phyloP scores from a whole-genome alignment of 73 alveolate species.

The Paraurostyla sp. region DNA sequence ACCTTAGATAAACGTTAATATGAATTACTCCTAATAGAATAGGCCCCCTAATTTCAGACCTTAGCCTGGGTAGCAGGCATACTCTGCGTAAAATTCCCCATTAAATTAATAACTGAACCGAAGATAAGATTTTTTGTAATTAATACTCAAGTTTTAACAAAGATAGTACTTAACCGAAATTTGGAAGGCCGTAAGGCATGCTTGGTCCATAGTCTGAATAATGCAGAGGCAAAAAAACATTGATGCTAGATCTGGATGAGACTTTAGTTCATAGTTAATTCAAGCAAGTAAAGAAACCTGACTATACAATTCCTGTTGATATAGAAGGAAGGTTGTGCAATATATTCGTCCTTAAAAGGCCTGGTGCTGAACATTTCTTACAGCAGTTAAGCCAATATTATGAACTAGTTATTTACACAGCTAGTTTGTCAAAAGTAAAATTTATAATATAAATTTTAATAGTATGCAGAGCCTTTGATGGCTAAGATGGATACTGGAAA shows the following conservation, averaged over 20 bases:
- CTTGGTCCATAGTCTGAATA: conserved; percentile 55
- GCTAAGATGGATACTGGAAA: conserved; percentile 83
- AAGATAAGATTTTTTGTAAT: conserved; percentile 38
- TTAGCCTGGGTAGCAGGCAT: too few species aligned
- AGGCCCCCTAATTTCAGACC: background rate
- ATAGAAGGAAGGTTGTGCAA: conserved; percentile 66
- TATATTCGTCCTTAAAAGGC: conserved; percentile 70
- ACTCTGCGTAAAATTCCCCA: conserved; percentile 1
- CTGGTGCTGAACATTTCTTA: conserved; percentile 64
- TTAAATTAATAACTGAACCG: background rate
- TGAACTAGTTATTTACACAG: conserved; percentile 74
- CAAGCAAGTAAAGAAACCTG: conserved; percentile 69
- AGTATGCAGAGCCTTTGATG: conserved; percentile 92
- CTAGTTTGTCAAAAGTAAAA: conserved; percentile 54
- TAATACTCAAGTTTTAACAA: background rate
- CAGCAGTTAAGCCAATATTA: conserved; percentile 43
- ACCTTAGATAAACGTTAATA: background rate
- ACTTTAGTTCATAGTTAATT: conserved; percentile 75
- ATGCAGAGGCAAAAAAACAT: conserved; percentile 64
- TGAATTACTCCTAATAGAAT: background rate
- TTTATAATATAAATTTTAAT: background rate
- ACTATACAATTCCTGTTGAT: conserved; percentile 65
- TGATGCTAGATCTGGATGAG: conserved; percentile 73
- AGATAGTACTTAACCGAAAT: conserved; percentile 1
- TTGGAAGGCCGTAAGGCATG: conserved; percentile 35